Conservation (phyloP, 495 filamentous ascomycete species). For the Xylaria telfairii region DNA sequence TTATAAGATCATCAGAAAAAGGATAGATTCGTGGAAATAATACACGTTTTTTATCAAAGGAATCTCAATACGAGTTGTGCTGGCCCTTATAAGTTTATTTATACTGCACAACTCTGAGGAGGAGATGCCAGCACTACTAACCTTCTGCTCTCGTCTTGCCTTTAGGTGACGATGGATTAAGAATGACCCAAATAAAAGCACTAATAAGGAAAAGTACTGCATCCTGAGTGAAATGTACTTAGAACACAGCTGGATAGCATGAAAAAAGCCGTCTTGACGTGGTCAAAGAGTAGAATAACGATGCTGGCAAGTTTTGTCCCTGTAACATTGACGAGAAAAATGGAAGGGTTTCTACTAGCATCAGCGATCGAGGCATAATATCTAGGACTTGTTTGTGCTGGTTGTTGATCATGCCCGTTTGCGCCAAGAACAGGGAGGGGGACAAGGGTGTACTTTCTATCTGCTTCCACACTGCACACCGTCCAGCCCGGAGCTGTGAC, state of each 20-base stretch:
- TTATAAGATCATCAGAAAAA: too few species aligned
- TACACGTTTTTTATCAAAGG: too few species aligned
- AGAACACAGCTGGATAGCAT: not conserved
- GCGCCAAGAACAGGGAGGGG: not conserved
- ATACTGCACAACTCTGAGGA: not conserved
- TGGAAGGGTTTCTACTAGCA: not conserved
- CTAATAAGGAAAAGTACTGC: conserved; percentile 5
- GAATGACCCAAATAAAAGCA: not conserved
- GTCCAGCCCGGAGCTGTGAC: not conserved
- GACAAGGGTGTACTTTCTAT: not conserved
- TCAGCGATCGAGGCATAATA: not conserved
- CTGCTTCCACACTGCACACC: too few species aligned
- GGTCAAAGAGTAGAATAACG: not conserved
- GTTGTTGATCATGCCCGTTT: too few species aligned
- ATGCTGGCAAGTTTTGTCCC: not conserved
- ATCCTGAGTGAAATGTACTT: not conserved
- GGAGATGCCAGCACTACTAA: not conserved
- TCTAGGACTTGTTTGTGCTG: not conserved
- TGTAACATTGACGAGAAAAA: not conserved
- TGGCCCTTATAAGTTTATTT: not conserved
- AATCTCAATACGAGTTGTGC: too few species aligned
- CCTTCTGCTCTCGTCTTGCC: not conserved
- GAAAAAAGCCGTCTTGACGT: not conserved
- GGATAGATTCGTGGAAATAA: too few species aligned
- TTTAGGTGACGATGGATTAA: not conserved